phyloP scores from a whole-genome alignment of 176 grass and related monocot genomes.

The Aegilops speltoides region DNA sequence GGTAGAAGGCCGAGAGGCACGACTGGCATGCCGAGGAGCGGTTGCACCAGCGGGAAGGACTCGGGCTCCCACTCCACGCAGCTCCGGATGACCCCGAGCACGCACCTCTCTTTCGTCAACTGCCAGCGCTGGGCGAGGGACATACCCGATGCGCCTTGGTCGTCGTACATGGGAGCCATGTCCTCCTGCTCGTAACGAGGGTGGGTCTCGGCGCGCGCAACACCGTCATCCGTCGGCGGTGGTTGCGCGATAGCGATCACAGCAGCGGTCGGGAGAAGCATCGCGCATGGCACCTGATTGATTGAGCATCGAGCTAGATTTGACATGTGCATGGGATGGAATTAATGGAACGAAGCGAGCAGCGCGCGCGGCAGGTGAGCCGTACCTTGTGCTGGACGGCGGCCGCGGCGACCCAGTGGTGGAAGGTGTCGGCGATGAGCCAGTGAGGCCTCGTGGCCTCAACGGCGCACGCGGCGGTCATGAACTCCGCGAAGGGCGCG shows the following conservation, averaged over 20 bases:
- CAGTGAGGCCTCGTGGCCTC: not conserved
- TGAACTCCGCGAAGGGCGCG: not conserved
- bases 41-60: not conserved
- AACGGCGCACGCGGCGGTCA: not conserved
- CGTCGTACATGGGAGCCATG: not conserved
- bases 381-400: not conserved
- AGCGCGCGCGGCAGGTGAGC: not conserved
- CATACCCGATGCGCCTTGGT: not conserved
- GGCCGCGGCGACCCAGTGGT: not conserved
- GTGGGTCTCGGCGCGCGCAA: not conserved
- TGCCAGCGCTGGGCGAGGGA: not conserved
- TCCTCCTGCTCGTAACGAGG: not conserved
- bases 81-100: not conserved
- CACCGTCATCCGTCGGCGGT: not conserved
- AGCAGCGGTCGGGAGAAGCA: not conserved
- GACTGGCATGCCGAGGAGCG: not conserved
- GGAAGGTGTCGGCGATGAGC: not conserved
- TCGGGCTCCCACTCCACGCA: conserved; percentile 3
- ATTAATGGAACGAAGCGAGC: not conserved
- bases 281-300: not conserved
- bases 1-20: not conserved
- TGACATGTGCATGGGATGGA: too few species aligned
- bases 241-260: not conserved
- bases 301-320: not conserved
- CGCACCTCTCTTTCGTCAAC: not conserved